These are phyloP conservation scores for Raddia distichophylla DNA, from an alignment of 176 grass and related monocot genomes.

Conservation along the genomic window DNA sequence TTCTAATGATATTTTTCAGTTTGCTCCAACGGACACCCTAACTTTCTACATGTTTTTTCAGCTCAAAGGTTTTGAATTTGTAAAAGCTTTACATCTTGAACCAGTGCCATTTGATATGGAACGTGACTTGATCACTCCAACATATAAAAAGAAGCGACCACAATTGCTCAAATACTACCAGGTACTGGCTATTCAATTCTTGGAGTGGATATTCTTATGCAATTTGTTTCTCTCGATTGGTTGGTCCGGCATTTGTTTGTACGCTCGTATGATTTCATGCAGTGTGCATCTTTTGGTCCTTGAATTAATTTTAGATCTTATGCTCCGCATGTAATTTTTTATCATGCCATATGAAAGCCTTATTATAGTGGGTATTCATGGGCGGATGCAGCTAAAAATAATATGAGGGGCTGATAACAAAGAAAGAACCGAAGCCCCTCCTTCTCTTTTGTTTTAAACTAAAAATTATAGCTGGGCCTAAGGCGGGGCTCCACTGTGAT, in stretches of 20 bases:
- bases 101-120: conserved; percentile 82
- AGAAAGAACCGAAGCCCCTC: too few relatives aligned
- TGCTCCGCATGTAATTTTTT: background rate
- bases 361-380: background rate
- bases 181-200: conserved; percentile 43
- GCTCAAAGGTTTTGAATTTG: conserved; percentile 90
- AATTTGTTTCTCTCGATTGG: background rate
- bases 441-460: too few relatives aligned
- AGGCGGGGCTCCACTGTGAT: too few relatives aligned
- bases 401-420: too few relatives aligned
- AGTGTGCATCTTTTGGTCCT: conserved; percentile 9
- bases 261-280: background rate
- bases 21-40: background rate
- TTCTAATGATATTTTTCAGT: background rate
- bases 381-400: too few relatives aligned
- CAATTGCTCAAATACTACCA: conserved; percentile 89
- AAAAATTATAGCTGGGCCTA: too few relatives aligned
- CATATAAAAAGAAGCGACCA: conserved; percentile 84
- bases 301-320: conserved; percentile 13
- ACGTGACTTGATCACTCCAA: conserved; percentile 85
- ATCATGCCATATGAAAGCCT: background rate
- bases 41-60: conserved; percentile 46
- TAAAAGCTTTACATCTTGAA: conserved; percentile 76
- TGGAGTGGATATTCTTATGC: background rate
- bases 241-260: background rate